A percentile compares a stretch with the other conserved stretches of the same genome.
Conservation (phyloP, 768 basidiomycete species). For the Royoungia palumana region DNA sequence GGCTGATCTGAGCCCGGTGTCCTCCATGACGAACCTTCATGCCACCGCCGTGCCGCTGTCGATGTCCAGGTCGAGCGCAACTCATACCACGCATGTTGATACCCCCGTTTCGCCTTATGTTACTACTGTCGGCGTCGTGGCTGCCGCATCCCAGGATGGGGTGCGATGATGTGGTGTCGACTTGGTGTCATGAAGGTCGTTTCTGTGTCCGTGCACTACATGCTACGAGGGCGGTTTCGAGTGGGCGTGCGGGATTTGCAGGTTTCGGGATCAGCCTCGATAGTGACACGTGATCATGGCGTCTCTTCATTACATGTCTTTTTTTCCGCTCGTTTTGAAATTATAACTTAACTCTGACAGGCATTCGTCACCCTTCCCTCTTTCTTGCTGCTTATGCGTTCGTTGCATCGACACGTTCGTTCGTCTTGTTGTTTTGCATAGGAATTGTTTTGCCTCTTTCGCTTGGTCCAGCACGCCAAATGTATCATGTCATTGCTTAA, state of each 20-base stretch:
- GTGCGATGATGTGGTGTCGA: not conserved
- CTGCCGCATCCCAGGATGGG: conserved; percentile 1
- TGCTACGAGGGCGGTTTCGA: no score
- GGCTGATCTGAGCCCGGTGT: conserved; percentile 20
- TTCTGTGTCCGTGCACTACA: no score
- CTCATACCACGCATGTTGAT: conserved; percentile 7
- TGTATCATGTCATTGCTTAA: conserved; percentile 23
- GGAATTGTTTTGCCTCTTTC: conserved; percentile 3
- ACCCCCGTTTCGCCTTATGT: not conserved
- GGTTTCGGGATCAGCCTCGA: not conserved
- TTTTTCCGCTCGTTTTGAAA: not conserved
- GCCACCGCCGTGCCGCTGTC: conserved; percentile 1
- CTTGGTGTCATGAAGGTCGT: conserved; percentile 16
- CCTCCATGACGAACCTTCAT: conserved; percentile 20
- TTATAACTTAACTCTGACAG: conserved; percentile 5
- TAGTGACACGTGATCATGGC: not conserved
- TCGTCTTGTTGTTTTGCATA: conserved; percentile 30
- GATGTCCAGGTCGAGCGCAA: conserved; percentile 16
- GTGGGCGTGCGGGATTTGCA: not conserved
- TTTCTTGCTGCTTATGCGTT: not conserved
- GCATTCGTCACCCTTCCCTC: not conserved
- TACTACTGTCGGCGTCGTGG: conserved; percentile 3
- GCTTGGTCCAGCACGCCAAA: conserved; percentile 18
- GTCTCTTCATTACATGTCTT: not conserved
- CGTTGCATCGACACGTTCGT: conserved; percentile 7